Percentiles rank a stretch among this genome's conserved stretches.
Evolutionary conservation across 345 rosid genomes (phyloP).

Genomic region (Anacardium occidentale): DNA sequence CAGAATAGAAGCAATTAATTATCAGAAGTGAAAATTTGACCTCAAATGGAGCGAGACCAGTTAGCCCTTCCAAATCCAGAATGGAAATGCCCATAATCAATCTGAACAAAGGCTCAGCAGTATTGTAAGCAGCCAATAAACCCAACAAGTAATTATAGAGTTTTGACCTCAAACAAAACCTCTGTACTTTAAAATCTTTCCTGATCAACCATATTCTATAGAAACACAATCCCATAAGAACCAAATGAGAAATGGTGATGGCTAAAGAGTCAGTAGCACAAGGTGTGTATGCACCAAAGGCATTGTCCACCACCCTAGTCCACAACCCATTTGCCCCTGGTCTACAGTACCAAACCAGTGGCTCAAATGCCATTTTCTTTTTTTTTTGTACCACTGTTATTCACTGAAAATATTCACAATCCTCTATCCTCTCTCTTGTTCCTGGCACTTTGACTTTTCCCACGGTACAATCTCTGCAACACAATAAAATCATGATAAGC

Average conservation of each 20-base stretch:
- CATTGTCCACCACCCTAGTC: conserved; percentile 76
- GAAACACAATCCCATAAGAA: conserved; percentile 61
- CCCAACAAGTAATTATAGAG: conserved; percentile 63
- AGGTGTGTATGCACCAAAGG: conserved; percentile 94
- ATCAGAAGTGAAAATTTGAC: conserved; percentile 32
- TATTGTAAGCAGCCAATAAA: conserved; percentile 65
- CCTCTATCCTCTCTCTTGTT: conserved; percentile 14
- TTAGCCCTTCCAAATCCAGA: conserved; percentile 70
- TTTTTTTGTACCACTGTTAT: conserved; percentile 14
- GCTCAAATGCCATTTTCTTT: conserved; percentile 56
- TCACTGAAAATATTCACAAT: conserved; percentile 26
- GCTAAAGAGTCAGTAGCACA: conserved; percentile 86
- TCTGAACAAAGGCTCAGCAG: conserved; percentile 84
- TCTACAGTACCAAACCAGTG: conserved; percentile 80
- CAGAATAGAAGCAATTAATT: not conserved
- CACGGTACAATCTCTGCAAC: conserved; percentile 12
- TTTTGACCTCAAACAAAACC: conserved; percentile 74
- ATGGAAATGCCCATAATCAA: conserved; percentile 84
- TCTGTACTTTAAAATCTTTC: conserved; percentile 62
- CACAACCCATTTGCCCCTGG: conserved; percentile 76
- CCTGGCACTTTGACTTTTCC: conserved; percentile 7
- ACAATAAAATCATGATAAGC: not conserved
- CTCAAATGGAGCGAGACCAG: conserved; percentile 89
- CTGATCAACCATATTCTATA: conserved; percentile 74
- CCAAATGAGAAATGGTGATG: conserved; percentile 58